A percentile compares a stretch with the other conserved stretches of the same genome.
Conservation (phyloP, 2,329 filamentous ascomycete genomes). For the Pseudomassariella vexata region DNA sequence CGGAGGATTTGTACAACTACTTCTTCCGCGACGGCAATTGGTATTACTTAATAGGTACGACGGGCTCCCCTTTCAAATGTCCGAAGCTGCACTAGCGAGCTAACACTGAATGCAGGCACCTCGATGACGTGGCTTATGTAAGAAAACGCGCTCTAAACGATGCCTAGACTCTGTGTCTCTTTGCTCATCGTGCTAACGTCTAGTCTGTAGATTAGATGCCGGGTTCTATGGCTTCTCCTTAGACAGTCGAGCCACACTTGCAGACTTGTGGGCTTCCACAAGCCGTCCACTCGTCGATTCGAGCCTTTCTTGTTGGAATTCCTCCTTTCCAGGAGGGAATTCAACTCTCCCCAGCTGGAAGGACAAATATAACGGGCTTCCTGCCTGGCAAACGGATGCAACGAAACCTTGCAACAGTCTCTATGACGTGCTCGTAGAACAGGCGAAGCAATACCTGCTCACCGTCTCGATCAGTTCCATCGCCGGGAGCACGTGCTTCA, state of each 20-base stretch:
- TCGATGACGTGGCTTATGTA: slow-evolving; percentile 11
- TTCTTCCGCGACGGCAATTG: slow-evolving; percentile 43
- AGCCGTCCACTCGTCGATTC: slow-evolving; percentile 26
- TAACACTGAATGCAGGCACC: slow-evolving; percentile 6
- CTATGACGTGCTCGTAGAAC: slow-evolving; percentile 44
- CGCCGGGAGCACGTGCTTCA: slow-evolving; percentile 42
- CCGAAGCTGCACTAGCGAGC: background rate
- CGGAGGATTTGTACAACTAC: slow-evolving; percentile 41
- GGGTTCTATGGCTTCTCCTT: slow-evolving; percentile 52
- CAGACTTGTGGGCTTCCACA: slow-evolving; percentile 36
- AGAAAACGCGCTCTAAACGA: background rate
- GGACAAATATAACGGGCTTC: slow-evolving; percentile 30
- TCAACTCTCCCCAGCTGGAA: slow-evolving; percentile 38
- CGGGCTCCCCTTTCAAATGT: background rate
- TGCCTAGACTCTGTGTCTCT: slow-evolving; percentile 11
- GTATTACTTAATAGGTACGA: slow-evolving; percentile 32
- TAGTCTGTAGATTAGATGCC: slow-evolving; percentile 43
- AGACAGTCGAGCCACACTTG: slow-evolving; percentile 35
- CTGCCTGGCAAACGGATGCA: slow-evolving; percentile 44
- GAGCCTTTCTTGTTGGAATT: slow-evolving; percentile 41
- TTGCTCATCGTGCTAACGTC: background rate
- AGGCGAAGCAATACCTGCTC: slow-evolving; percentile 46
- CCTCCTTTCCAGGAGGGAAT: slow-evolving; percentile 32
- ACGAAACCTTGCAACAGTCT: slow-evolving; percentile 45
- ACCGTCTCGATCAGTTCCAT: slow-evolving; percentile 48